Percentiles rank a stretch among this genome's conserved stretches.
phyloP scores from a whole-genome alignment of 2,329 filamentous ascomycete species.

The Pseudogymnoascus sp. region DNA sequence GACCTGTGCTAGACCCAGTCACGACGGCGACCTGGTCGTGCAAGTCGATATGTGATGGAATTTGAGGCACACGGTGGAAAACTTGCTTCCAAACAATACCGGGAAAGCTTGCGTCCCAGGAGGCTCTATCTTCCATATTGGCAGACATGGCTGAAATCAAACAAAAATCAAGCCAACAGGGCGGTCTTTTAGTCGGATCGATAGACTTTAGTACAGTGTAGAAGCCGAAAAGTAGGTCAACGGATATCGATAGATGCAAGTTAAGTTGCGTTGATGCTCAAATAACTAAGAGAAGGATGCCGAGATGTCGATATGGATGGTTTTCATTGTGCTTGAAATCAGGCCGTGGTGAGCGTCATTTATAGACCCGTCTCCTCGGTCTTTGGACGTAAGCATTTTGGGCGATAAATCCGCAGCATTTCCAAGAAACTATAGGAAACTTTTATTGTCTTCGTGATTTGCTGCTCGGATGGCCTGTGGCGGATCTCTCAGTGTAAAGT shows the following conservation, averaged over 20 bases:
- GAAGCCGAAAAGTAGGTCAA: not conserved
- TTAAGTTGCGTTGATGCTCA: not conserved
- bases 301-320: not conserved
- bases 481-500: not conserved
- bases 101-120: not conserved
- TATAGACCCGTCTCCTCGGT: not conserved
- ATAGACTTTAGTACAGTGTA: not conserved
- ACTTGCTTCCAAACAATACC: slow-evolving; percentile 7
- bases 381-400: not conserved
- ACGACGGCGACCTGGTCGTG: slow-evolving; percentile 29
- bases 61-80: slow-evolving; percentile 1
- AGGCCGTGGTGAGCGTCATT: not conserved
- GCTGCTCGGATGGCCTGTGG: not conserved
- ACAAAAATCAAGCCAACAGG: not conserved
- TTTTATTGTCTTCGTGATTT: not conserved
- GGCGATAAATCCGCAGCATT: not conserved
- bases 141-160: not conserved
- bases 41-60: slow-evolving; percentile 13
- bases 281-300: not conserved
- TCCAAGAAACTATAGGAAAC: not conserved
- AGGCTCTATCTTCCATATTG: not conserved
- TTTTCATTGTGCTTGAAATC: not conserved
- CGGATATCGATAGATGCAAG: not conserved
- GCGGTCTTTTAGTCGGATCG: not conserved
- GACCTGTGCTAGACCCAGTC: slow-evolving; percentile 35